phyloP scores from a whole-genome alignment of 495 filamentous ascomycete species.

The Podospora sp. region DNA sequence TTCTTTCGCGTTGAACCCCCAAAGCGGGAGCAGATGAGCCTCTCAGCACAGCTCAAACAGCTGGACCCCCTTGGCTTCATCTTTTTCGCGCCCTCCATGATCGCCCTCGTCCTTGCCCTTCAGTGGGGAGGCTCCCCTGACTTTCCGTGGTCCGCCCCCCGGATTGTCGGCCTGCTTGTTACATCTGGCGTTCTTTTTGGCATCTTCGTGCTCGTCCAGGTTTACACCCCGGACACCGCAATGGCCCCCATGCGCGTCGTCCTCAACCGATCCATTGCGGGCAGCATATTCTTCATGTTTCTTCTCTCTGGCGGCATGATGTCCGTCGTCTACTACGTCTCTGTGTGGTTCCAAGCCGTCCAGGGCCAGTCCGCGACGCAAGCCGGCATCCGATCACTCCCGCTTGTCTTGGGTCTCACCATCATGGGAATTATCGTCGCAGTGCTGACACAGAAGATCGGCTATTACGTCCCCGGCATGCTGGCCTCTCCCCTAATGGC shows the following conservation, averaged over 20 bases:
- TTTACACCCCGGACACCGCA: slow-evolving; percentile 60
- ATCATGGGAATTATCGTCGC: slow-evolving; percentile 44
- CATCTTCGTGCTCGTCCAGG: slow-evolving; percentile 53
- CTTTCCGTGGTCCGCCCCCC: slow-evolving; percentile 55
- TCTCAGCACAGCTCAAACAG: slow-evolving; percentile 51
- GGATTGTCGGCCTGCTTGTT: slow-evolving; percentile 47
- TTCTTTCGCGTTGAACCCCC: slow-evolving; percentile 48
- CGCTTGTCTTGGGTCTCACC: slow-evolving; percentile 65
- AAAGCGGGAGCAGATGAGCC: slow-evolving; percentile 41
- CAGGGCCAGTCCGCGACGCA: slow-evolving; percentile 66
- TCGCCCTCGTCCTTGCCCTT: slow-evolving; percentile 71
- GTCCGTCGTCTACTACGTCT: slow-evolving; percentile 66
- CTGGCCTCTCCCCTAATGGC: slow-evolving; percentile 38
- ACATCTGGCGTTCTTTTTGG: slow-evolving; percentile 46
- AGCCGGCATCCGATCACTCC: slow-evolving; percentile 74
- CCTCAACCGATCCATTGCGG: slow-evolving; percentile 54
- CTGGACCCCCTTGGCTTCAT: slow-evolving; percentile 64
- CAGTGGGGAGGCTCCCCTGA: slow-evolving; percentile 72
- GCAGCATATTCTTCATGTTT: slow-evolving; percentile 53
- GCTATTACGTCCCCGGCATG: slow-evolving; percentile 53
- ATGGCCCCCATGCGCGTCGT: slow-evolving; percentile 60
- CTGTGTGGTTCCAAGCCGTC: slow-evolving; percentile 86
- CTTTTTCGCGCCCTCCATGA: slow-evolving; percentile 65
- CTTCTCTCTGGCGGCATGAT: slow-evolving; percentile 65
- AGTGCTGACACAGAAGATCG: slow-evolving; percentile 25